Evolutionary conservation across 441 rosid species (phyloP), one percentile per base, ranked within the genome.

Genomic region (Rhodomyrtus psidioides): DNA sequence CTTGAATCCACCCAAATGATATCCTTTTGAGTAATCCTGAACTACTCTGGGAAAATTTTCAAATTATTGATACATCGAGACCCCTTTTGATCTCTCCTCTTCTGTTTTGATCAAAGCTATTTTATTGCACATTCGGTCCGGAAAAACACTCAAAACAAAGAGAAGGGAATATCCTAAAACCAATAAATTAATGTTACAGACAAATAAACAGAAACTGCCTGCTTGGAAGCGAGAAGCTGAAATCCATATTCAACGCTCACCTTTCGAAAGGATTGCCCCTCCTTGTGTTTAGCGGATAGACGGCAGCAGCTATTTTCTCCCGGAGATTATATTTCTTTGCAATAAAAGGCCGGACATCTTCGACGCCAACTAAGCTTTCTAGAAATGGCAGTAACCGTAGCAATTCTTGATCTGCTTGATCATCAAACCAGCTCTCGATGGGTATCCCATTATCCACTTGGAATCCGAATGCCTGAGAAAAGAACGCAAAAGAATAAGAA

Each of bases 381-480:
- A 97, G 88, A 89, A 97, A 97, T 3, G 99, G 99, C 17, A 97
- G 93, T 30, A 98, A 86, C 46, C 85, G 84, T 81, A 97, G 99
- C 88, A 97, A 91, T 88, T 95, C 98, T 88, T 94, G 93, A 88
- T 97, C 99, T 0, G 92, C 84, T 4, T 92, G 94, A 89, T 97
- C 97, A 34, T 94, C 96, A 59, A 95, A 97, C 99, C 99, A 97
- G 92, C 99, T 97, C 91, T 96, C 98, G 56, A 97, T 97, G 10
- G 99, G 98, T 74, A 97, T 94, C 16, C 99, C 99, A 62, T 97
- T 97, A 88, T 97, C 99, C 89, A 97, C 97, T 92, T 97, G 98
- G 91, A 96, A 97, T 53, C 99, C 99, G 89, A 96, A 96, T 86
- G 98, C 99, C 99, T 96, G 88, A 84, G 55, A 46, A 83, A 83